phyloP scores from a whole-genome alignment of 1,284 basidiomycete genomes.

The Irpex sp. region DNA sequence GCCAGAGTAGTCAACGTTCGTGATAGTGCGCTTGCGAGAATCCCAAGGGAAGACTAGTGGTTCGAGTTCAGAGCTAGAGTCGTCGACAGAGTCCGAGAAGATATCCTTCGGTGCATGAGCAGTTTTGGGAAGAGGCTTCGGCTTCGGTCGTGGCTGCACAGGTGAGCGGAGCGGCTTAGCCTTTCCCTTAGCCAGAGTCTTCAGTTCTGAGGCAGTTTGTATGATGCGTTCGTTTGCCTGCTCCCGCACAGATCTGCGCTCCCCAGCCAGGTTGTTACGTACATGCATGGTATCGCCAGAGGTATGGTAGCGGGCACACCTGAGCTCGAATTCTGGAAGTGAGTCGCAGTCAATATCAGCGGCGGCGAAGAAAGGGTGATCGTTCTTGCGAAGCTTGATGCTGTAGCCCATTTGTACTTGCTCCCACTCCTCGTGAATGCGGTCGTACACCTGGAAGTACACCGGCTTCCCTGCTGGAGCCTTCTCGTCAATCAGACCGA shows the following conservation, averaged over 20 bases:
- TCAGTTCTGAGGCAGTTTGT: not conserved
- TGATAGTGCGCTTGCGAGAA: not conserved
- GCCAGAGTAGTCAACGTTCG: not conserved
- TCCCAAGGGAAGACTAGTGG: not conserved
- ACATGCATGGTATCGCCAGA: not conserved
- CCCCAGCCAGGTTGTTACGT: not conserved
- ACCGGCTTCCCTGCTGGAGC: not conserved
- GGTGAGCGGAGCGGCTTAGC: not conserved
- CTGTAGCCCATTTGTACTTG: not conserved
- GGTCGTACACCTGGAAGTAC: not conserved
- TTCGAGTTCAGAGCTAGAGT: not conserved
- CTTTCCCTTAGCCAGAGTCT: not conserved
- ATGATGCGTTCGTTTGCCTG: not conserved
- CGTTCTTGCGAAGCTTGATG: not conserved
- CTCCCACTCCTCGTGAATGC: not conserved
- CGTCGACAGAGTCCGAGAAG: not conserved
- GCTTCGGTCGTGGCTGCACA: not conserved
- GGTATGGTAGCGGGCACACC: not conserved
- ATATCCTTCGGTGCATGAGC: not conserved
- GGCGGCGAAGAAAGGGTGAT: not conserved
- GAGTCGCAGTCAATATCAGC: not conserved
- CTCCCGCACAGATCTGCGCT: not conserved
- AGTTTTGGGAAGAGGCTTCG: not conserved
- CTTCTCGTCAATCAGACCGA: not conserved
- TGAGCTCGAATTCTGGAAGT: not conserved